phyloP scores from a whole-genome alignment of 768 basidiomycete species.

The Naematelia encephala region DNA sequence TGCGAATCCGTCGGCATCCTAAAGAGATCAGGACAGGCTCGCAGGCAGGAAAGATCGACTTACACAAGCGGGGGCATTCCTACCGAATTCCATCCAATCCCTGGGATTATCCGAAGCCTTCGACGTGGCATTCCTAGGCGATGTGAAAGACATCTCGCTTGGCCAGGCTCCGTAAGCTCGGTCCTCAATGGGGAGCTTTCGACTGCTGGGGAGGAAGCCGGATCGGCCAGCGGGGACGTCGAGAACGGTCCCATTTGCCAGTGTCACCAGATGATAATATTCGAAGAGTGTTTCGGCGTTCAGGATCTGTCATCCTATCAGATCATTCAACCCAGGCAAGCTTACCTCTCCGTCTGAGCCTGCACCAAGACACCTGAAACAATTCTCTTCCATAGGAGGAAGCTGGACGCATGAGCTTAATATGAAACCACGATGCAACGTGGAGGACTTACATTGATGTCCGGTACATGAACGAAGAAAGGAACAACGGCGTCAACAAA shows the following conservation, averaged over 20 bases:
- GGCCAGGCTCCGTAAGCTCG: neutral
- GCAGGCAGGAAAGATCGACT: neutral
- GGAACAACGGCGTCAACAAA: constrained; percentile 10
- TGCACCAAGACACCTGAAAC: neutral
- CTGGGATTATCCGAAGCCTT: neutral
- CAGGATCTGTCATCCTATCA: constrained; percentile 9
- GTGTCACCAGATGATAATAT: constrained; percentile 15
- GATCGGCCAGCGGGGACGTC: constrained; percentile 25
- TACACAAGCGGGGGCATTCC: constrained; percentile 14
- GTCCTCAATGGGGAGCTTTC: neutral
- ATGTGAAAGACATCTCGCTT: neutral
- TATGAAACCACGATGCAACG: no score
- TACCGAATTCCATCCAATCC: neutral
- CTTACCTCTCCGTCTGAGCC: constrained; percentile 17
- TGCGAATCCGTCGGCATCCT: constrained; percentile 18
- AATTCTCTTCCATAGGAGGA: constrained; percentile 17
- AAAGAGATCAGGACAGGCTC: constrained; percentile 2
- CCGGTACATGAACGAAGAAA: constrained; percentile 25
- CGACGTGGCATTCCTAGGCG: neutral
- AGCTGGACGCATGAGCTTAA: constrained; percentile 16
- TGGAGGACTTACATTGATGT: constrained; percentile 23
- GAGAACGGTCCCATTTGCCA: constrained; percentile 22
- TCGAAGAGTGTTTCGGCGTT: constrained; percentile 21
- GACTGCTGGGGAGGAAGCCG: constrained; percentile 13
- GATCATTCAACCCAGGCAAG: neutral